phyloP scores from a whole-genome alignment of 257 asterid species.

The Ilex asprella region DNA sequence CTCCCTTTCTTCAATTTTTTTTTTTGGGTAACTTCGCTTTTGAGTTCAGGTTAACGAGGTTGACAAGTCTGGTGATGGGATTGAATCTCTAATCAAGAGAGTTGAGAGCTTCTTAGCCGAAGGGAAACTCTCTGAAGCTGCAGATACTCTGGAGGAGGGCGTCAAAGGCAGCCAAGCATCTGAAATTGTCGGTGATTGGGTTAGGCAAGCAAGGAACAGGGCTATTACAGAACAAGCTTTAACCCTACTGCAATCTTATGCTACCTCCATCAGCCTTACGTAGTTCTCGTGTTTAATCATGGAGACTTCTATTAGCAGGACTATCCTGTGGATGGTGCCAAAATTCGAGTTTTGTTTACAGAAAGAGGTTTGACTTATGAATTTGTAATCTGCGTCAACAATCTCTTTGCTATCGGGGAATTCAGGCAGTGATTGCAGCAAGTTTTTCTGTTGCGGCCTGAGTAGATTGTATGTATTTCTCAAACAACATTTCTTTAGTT shows the following conservation, averaged over 20 bases:
- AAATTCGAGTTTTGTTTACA: not conserved
- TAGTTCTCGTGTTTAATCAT: slow-evolving; percentile 17
- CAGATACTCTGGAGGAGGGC: slow-evolving; percentile 75
- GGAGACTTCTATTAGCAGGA: slow-evolving; percentile 8
- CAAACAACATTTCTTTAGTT: too few species aligned
- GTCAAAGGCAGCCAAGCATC: slow-evolving; percentile 77
- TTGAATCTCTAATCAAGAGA: slow-evolving; percentile 74
- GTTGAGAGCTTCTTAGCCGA: slow-evolving; percentile 70
- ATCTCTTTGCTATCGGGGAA: not conserved
- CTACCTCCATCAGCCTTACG: slow-evolving; percentile 61
- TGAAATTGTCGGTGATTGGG: slow-evolving; percentile 68
- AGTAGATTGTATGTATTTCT: not conserved
- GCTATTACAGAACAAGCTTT: slow-evolving; percentile 84
- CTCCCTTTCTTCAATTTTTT: not conserved
- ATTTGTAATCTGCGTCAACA: not conserved
- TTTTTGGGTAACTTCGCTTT: not conserved
- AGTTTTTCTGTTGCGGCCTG: slow-evolving; percentile 7
- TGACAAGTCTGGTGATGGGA: slow-evolving; percentile 78
- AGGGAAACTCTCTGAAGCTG: slow-evolving; percentile 80
- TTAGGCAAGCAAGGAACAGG: slow-evolving; percentile 59
- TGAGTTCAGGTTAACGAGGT: slow-evolving; percentile 59
- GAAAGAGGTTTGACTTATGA: not conserved
- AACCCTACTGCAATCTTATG: slow-evolving; percentile 67
- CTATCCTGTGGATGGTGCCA: not conserved
- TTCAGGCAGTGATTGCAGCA: not conserved